Base-by-base conservation (phyloP, 2,329 filamentous ascomycete species). In the Didymella pinodella region DNA sequence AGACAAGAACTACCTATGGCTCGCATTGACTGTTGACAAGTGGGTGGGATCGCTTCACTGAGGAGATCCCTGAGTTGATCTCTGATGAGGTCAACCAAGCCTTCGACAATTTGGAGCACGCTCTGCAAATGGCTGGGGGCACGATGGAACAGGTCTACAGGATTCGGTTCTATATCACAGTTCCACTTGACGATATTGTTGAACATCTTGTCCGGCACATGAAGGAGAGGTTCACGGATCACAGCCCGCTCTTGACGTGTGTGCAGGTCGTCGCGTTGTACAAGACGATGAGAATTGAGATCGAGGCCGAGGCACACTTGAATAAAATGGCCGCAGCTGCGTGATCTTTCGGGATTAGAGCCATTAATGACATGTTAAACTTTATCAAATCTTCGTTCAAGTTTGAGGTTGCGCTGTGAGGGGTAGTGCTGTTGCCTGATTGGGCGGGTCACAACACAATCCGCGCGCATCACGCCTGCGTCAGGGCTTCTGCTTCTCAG, bases 101-200 rank as follows among this genome's bases (percentile, higher is more conserved):
- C 0, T 87, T 87, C 62, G 72, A 67, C 12, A 88, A 87, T 57
- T 81, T 87, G 11, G 82, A 88, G 2, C 68, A 76, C n/a, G 77
- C 75, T 38, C 70, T 87, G 7, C 78, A 78, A 41, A 65, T 81
- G 11, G 84, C 83, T 0, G 85, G 86, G 2, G 83, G 82, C 0
- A 80, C 81, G 51, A 83, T 82, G 80, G 68, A 73, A 10, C 82
- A 86, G 59, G 83, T 86, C 0, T 74, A 71, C 54, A 72, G 69
- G 28, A 43, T 65, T 4, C 57, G 67, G 1, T 28, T 67, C 1
- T 72, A 69, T 28, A 56, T 66, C n/a, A 64, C 61, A 2, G 53
- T 60, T 1, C 44, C 61, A 4, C 52, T 69, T 16, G 60, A 62
- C 2, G 57, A 68, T 6, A 48, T 59, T 12, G 55, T 60, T n/a